Evolutionary conservation across 1,139 yeast species (phyloP).

Genomic region (Yamadazyma sp.): DNA sequence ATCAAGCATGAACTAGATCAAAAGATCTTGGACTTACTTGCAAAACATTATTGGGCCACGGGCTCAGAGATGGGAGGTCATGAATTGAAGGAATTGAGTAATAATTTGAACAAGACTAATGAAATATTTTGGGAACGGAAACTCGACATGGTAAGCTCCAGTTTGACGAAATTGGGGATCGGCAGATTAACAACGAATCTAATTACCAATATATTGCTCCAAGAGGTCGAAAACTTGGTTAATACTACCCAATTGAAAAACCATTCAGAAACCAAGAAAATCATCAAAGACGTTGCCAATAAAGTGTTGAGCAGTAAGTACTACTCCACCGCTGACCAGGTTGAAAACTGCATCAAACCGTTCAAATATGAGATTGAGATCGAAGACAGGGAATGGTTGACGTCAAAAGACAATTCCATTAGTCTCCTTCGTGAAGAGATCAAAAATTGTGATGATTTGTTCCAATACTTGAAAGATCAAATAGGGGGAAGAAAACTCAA

Average conservation of each 20-base stretch:
- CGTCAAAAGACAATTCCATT: slow-evolving; percentile 77
- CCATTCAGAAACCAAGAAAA: slow-evolving; percentile 81
- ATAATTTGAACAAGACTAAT: slow-evolving; percentile 50
- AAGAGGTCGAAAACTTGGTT: slow-evolving; percentile 74
- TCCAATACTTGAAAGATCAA: slow-evolving; percentile 59
- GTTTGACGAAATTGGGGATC: slow-evolving; percentile 87
- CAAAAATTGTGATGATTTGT: slow-evolving; percentile 74
- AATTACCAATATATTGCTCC: slow-evolving; percentile 74
- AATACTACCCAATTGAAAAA: slow-evolving; percentile 72
- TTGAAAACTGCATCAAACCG: slow-evolving; percentile 96
- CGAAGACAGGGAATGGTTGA: slow-evolving; percentile 91
- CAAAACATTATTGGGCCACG: slow-evolving; percentile 85
- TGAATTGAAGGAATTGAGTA: slow-evolving; percentile 53
- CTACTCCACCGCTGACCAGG: slow-evolving; percentile 95
- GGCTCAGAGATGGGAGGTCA: slow-evolving; percentile 36
- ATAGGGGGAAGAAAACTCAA: slow-evolving; percentile 82
- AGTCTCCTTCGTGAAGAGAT: slow-evolving; percentile 78
- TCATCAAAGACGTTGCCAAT: slow-evolving; percentile 83
- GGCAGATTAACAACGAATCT: slow-evolving; percentile 86
- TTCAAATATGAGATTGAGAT: slow-evolving; percentile 95
- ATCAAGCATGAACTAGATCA: slow-evolving; percentile 87
- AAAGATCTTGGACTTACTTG: slow-evolving; percentile 78
- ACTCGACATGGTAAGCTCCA: slow-evolving; percentile 78
- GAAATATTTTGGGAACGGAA: slow-evolving; percentile 88
- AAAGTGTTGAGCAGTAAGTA: slow-evolving; percentile 75